phyloP scores from a whole-genome alignment of 139 green algal genomes.

The Chlamydomonas schloesseri region DNA sequence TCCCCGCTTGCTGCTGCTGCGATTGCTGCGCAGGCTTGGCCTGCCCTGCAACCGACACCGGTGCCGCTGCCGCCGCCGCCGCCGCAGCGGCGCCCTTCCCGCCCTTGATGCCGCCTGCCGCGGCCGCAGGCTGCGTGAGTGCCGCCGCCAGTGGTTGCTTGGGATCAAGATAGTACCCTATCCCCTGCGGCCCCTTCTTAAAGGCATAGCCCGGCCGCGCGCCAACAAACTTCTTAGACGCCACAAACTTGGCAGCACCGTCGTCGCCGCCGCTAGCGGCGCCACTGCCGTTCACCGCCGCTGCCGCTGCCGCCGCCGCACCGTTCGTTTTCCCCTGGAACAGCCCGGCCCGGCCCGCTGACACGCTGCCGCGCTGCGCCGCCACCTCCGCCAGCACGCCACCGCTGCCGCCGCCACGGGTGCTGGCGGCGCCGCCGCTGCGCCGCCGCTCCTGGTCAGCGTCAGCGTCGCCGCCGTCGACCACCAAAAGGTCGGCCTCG shows the following conservation, averaged over 20 bases:
- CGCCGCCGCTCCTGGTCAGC: neutral
- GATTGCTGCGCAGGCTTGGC: slow-evolving; percentile 22
- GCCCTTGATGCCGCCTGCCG: slow-evolving; percentile 1
- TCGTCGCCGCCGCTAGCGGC: neutral
- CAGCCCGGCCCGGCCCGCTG: neutral
- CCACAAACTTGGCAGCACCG: slow-evolving; percentile 28
- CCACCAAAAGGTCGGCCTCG: neutral
- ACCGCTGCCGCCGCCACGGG: neutral
- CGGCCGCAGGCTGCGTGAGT: neutral
- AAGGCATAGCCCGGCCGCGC: slow-evolving; percentile 70
- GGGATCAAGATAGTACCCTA: slow-evolving; percentile 80
- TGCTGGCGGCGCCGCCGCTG: slow-evolving; percentile 27
- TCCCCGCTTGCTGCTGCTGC: neutral
- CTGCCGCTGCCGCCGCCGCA: neutral
- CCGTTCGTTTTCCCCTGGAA: neutral
- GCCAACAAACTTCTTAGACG: slow-evolving; percentile 65
- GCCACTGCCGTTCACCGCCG: neutral
- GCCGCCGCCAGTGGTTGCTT: neutral
- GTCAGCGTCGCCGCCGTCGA: neutral
- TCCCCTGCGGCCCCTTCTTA: slow-evolving; percentile 65
- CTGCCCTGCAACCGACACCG: neutral
- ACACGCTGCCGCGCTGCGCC: neutral
- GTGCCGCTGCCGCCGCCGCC: neutral
- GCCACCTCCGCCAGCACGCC: neutral
- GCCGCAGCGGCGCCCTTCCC: neutral